Base-by-base conservation (phyloP, 2,329 filamentous ascomycete species). In the Diaporthe aspalathi region DNA sequence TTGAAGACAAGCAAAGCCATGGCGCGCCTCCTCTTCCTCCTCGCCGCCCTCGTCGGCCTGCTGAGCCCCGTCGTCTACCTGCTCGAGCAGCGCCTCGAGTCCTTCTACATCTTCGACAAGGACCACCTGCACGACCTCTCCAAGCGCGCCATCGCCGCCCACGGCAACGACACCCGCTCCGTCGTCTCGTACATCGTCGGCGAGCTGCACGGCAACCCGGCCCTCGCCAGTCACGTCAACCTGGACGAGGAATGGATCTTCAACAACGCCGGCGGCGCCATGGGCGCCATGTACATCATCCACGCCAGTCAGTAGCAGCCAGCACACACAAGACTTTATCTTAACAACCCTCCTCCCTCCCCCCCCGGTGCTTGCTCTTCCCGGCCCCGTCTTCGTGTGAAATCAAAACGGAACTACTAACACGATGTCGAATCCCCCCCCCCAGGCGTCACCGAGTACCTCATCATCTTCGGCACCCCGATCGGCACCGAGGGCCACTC, bases 261-360 rank as follows among this genome's bases (percentile, higher is more conserved):
- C 78, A 97, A 97, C 86, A 97, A 97, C 78, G 94, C 94, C 66
- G 94, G 94, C 67, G 94, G 94, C 74, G 94, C 94, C 67, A 97
- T 97, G 94, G 94, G 94, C 70, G 93, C 89, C 78, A 96, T 97
- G 94, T 94, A 94, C 81, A 91, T 97, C 75, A 91, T 97, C 77
- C 94, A 97, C 80, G 93, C 94, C 72, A 95, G 92, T 92, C 81
- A 80, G 90, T 85, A 6, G 32, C n/a, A n/a, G n/a, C n/a, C n/a
- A n/a, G n/a, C n/a, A n/a, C n/a, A n/a, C n/a, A n/a, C n/a, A n/a
- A n/a, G n/a, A n/a, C n/a, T n/a, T n/a, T n/a, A n/a, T n/a, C n/a
- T n/a, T n/a, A n/a, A n/a, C n/a, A n/a, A n/a, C 12, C 53, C 3
- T 43, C 12, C 53, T 12, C 14, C n/a, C 22, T 50, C n/a, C n/a